Percentiles rank a stretch among this genome's conserved stretches.
These are phyloP conservation scores for Cryomyces minteri DNA, from an alignment of 495 filamentous ascomycete genomes.

Conservation along the genomic window DNA sequence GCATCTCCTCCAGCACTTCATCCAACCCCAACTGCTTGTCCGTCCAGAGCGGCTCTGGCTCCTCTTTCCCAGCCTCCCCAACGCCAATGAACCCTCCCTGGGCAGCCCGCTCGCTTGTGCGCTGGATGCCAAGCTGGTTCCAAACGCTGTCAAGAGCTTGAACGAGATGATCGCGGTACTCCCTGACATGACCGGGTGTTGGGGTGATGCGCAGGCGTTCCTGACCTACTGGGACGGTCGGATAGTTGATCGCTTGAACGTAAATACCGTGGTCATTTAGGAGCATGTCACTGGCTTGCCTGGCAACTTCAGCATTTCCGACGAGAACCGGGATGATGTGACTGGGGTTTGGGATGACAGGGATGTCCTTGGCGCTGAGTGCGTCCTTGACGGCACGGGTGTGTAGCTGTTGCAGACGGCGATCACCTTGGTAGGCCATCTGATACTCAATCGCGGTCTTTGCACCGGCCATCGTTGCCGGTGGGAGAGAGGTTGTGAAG, in stretches of 20 bases:
- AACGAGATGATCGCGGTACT: constrained; percentile 72
- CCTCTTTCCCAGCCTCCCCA: constrained; percentile 42
- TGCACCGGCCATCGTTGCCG: constrained; percentile 92
- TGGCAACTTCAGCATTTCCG: constrained; percentile 86
- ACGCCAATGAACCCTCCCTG: constrained; percentile 90
- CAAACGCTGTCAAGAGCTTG: constrained; percentile 73
- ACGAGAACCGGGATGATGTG: constrained; percentile 93
- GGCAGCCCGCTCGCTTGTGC: constrained; percentile 75
- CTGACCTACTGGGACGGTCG: constrained; percentile 89
- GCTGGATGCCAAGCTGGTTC: constrained; percentile 72
- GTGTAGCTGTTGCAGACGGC: constrained; percentile 83
- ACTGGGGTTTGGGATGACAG: constrained; percentile 94
- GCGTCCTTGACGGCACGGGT: constrained; percentile 78
- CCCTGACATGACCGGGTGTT: constrained; percentile 73
- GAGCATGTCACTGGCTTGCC: constrained; percentile 72
- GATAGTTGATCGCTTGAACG: constrained; percentile 98
- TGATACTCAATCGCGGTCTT: constrained; percentile 87
- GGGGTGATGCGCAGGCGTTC: constrained; percentile 91
- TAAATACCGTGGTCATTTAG: constrained; percentile 82
- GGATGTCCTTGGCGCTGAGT: constrained; percentile 60
- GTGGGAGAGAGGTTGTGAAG: constrained; percentile 92
- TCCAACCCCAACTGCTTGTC: constrained; percentile 64
- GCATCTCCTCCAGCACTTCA: constrained; percentile 30
- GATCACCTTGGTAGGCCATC: constrained; percentile 57
- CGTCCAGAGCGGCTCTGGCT: constrained; percentile 65